phyloP scores from a whole-genome alignment of 139 green algal species.

The Eudorina sp. region DNA sequence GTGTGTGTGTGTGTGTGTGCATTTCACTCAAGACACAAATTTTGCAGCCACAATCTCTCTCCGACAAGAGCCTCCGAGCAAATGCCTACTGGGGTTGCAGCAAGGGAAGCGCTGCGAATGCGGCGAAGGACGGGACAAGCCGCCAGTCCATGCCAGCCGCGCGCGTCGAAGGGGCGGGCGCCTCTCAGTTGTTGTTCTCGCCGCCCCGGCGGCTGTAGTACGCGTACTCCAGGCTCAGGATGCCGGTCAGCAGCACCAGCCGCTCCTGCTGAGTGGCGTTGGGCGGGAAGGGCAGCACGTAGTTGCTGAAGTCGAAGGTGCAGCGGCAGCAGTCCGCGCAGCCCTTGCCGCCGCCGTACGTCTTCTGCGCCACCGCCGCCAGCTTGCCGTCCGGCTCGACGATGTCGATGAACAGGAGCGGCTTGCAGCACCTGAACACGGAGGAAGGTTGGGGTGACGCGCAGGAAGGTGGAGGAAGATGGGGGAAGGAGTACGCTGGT shows the following conservation, averaged over 20 bases:
- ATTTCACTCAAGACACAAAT: too few relatives aligned
- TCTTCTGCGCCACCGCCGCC: constrained; percentile 33
- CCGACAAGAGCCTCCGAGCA: too few relatives aligned
- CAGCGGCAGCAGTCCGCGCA: constrained; percentile 27
- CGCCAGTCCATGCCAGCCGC: too few relatives aligned
- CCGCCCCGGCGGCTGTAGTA: constrained; percentile 20
- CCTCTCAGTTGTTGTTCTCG: neutral
- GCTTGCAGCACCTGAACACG: constrained; percentile 57
- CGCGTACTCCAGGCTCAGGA: constrained; percentile 29
- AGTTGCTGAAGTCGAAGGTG: constrained; percentile 26
- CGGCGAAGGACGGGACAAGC: too few relatives aligned
- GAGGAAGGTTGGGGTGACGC: neutral
- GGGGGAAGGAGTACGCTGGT: neutral
- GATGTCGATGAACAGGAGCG: constrained; percentile 57
- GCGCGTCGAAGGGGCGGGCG: too few relatives aligned
- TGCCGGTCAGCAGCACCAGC: constrained; percentile 14
- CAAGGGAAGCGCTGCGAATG: too few relatives aligned
- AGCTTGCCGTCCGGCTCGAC: constrained; percentile 41
- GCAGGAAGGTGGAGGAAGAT: neutral
- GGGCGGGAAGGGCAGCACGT: constrained; percentile 26
- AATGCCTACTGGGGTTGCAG: too few relatives aligned
- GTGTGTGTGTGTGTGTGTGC: too few relatives aligned
- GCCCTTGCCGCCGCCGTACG: constrained; percentile 24
- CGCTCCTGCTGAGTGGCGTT: neutral
- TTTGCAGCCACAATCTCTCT: too few relatives aligned